Percentiles rank a stretch among this genome's conserved stretches.
These are phyloP conservation scores for Aspergillus bertholletiae DNA, from an alignment of 495 filamentous ascomycete species.

Conservation along the genomic window DNA sequence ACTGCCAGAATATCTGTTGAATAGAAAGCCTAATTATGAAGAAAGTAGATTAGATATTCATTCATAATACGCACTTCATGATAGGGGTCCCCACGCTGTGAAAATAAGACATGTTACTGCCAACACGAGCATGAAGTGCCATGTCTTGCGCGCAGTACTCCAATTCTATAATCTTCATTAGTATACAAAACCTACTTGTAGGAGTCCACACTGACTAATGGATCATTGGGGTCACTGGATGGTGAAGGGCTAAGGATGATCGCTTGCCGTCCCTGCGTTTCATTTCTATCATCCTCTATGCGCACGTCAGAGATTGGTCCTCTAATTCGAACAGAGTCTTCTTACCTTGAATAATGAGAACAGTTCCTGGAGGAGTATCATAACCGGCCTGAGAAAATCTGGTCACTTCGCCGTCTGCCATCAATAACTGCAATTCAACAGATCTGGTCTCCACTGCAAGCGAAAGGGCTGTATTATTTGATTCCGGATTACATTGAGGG, in stretches of 20 bases:
- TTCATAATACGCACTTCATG: too few species aligned
- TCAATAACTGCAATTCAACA: constrained; percentile 9
- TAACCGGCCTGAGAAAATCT: constrained; percentile 1
- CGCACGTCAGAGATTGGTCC: not conserved
- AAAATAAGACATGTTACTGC: constrained; percentile 31
- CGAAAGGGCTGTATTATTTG: not conserved
- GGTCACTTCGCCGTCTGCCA: constrained; percentile 6
- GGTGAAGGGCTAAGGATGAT: constrained; percentile 30
- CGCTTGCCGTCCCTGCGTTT: constrained; percentile 11
- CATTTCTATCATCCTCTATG: constrained; percentile 16
- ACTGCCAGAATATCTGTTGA: constrained; percentile 34
- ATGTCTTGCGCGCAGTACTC: constrained; percentile 26
- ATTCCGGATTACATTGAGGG: not conserved
- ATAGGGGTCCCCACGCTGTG: constrained; percentile 27
- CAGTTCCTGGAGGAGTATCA: constrained; percentile 27
- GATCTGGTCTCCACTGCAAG: too few species aligned
- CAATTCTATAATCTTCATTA: constrained; percentile 25
- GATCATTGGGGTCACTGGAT: constrained; percentile 31
- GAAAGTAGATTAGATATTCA: too few species aligned
- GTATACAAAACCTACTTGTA: too few species aligned
- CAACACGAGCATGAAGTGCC: constrained; percentile 30
- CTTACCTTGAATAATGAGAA: constrained; percentile 28
- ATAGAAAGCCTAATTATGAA: constrained; percentile 28
- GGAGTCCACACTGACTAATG: constrained; percentile 30
- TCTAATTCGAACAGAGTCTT: not conserved